Evolutionary conservation across 2,329 filamentous ascomycete species (phyloP), one percentile per base, ranked within the genome.

Genomic region (Calonectria honghensis): DNA sequence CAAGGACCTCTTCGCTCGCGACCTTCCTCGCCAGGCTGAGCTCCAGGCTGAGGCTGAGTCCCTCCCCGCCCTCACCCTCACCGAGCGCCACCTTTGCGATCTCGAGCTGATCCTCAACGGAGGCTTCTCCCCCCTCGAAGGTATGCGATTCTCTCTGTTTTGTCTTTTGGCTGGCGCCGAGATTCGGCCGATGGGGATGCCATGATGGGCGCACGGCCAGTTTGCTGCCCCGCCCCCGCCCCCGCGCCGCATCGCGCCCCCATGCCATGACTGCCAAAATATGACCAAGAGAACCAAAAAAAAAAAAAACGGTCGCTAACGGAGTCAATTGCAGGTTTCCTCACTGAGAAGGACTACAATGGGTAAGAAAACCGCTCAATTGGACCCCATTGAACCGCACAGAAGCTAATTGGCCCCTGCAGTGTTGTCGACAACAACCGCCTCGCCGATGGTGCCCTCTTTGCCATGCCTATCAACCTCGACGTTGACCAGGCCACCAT

Each of bases 271-370:
- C 73, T 27, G 45, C 54, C 39, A 59, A 50, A n/a, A 29, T 48
- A 48, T 24, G n/a, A 48, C 45, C 20, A 13, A 48, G 45, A 24
- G 20, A 24, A 48, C 18, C 37, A 74, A 65, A 54, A 16, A 32
- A 31, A 32, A 31, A 64, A 31, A 64, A 61, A 27, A 72, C 74
- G 67, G 69, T 41, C 16, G 74, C 74, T 81, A 68, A 77, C 70
- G 50, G 29, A 54, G 18, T 66, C 75, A 57, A 52, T 67, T 80
- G 69, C 82, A 98, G 95, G 96, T 83, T 99, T 99, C 90, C 94
- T 99, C 94, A 98, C 92, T 86, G 93, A 99, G 90, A 94, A 95
- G 88, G 97, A 99, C 87, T 99, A 98, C 90, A 94, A 98, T 87
- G 93, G 94, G 95, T 96, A 91, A 80, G 90, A 86, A 35, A 16